Percentiles rank a stretch among this genome's conserved stretches.
Conservation (phyloP, 2,329 filamentous ascomycete species). For the Xylariales sp. region DNA sequence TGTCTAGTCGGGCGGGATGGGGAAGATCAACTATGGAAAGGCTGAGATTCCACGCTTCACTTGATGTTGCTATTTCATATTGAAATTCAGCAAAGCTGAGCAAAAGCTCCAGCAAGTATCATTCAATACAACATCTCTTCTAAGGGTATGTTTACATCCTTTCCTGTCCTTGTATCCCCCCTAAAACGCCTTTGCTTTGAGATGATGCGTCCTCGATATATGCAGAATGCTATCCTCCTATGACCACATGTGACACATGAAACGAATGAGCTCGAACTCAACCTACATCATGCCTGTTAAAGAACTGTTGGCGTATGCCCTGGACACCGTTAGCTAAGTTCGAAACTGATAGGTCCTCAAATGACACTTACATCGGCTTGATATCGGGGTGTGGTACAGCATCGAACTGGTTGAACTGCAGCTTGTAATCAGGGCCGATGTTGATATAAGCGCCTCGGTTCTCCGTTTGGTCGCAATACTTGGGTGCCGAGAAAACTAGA, state of each 20-base stretch:
- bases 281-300: conserved; percentile 71
- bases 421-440: conserved; percentile 84
- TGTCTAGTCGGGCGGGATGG: conserved; percentile 48
- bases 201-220: conserved; percentile 23
- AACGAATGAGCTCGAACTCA: conserved; percentile 13
- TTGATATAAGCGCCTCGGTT: conserved; percentile 99
- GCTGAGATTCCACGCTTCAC: conserved; percentile 25
- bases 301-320: conserved; percentile 79
- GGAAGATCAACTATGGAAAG: conserved; percentile 45
- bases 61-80: too few species aligned
- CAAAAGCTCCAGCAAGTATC: conserved; percentile 1
- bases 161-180: conserved; percentile 16
- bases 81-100: background rate
- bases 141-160: conserved; percentile 10
- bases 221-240: conserved; percentile 25
- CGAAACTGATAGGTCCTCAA: too few species aligned
- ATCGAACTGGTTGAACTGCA: conserved; percentile 89
- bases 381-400: conserved; percentile 95
- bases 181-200: conserved; percentile 29
- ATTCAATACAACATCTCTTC: conserved; percentile 1
- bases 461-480: conserved; percentile 95
- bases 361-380: conserved; percentile 67
- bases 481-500: conserved; percentile 89
- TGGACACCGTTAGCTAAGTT: conserved; percentile 33
- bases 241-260: conserved; percentile 17